Percentiles rank a stretch among this genome's conserved stretches.
Evolutionary conservation across 2,329 filamentous ascomycete genomes (phyloP).

Genomic region (Hypoxylon sp.): DNA sequence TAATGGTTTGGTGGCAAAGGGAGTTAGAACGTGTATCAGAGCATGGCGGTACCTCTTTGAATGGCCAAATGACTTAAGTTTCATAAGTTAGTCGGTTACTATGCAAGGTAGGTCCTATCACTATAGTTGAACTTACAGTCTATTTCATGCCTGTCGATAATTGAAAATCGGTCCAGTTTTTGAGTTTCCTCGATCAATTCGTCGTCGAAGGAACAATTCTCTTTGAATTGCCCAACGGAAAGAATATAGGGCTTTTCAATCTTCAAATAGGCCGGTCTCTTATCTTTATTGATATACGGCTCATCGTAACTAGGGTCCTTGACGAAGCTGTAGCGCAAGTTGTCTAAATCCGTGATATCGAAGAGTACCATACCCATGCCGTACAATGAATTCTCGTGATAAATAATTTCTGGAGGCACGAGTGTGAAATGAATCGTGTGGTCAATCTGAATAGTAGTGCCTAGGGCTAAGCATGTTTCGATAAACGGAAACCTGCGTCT

Average conservation of each 20-base stretch:
- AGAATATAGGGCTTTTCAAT: neutral
- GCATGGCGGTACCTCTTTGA: neutral
- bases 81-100: neutral
- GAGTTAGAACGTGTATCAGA: neutral
- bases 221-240: neutral
- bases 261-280: too few relatives aligned
- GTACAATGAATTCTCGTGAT: neutral
- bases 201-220: neutral
- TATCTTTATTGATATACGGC: neutral
- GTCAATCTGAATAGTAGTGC: neutral
- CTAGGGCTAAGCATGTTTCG: neutral
- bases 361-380: neutral
- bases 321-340: constrained; percentile 4
- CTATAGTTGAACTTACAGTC: constrained; percentile 5
- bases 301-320: neutral
- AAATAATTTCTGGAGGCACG: neutral
- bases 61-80: constrained; percentile 4
- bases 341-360: constrained; percentile 7
- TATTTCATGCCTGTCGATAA: neutral
- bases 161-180: neutral
- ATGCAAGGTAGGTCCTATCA: neutral
- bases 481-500: neutral
- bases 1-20: neutral
- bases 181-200: neutral
- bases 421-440: neutral